Conservation (phyloP, 2,329 filamentous ascomycete species). For the Aspergillus sp. region DNA sequence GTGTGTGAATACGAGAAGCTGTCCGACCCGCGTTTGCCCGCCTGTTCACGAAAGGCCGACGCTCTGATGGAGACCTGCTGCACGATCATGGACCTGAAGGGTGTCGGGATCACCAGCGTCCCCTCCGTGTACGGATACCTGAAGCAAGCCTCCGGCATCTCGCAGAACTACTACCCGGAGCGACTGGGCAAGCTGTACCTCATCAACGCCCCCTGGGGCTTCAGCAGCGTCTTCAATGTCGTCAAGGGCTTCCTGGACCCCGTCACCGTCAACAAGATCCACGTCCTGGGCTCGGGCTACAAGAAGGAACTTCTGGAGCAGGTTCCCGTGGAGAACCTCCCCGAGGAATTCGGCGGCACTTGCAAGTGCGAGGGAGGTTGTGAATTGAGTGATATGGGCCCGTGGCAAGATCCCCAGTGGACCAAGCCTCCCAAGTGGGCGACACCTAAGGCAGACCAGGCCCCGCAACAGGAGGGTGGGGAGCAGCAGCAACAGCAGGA, state of each 20-base stretch:
- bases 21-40: slow-evolving; percentile 82
- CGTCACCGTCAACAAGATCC: slow-evolving; percentile 92
- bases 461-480: slow-evolving; percentile 19
- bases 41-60: slow-evolving; percentile 85
- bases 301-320: slow-evolving; percentile 76
- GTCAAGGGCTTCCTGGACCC: slow-evolving; percentile 95
- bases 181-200: slow-evolving; percentile 91
- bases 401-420: slow-evolving; percentile 57
- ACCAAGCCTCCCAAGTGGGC: slow-evolving; percentile 38
- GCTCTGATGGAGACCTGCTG: slow-evolving; percentile 94
- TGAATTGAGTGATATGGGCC: slow-evolving; percentile 76
- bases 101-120: slow-evolving; percentile 74
- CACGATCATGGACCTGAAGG: slow-evolving; percentile 96
- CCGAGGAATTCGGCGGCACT: slow-evolving; percentile 71
- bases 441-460: slow-evolving; percentile 20
- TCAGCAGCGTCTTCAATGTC: slow-evolving; percentile 73
- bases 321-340: slow-evolving; percentile 82
- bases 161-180: slow-evolving; percentile 99
- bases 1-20: slow-evolving; percentile 97
- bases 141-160: slow-evolving; percentile 73
- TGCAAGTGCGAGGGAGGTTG: slow-evolving; percentile 81
- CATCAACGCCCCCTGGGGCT: slow-evolving; percentile 97
- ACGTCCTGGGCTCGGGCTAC: slow-evolving; percentile 75
- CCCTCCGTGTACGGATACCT: slow-evolving; percentile 84
- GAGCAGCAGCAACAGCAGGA: slow-evolving; percentile 19